Base-by-base conservation (phyloP, 495 filamentous ascomycete species). In the Hypoxylon fragiforme region DNA sequence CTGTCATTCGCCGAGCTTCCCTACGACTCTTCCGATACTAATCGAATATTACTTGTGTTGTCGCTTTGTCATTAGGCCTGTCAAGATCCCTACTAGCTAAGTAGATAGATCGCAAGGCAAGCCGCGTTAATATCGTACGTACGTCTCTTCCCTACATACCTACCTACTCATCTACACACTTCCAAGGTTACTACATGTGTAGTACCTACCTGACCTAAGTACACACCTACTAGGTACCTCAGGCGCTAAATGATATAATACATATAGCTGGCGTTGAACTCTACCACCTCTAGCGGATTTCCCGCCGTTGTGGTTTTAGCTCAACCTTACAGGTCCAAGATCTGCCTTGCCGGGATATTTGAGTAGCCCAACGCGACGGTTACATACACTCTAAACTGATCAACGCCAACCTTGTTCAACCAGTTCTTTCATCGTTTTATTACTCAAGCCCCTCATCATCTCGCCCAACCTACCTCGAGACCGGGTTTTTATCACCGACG, bases 291-390 rank as follows among this genome's bases (percentile, higher is more conserved):
- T 42, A 30, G 37, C 31, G 40, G 21, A 45, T 54, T 38, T 34
- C 32, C 22, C 34, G 21, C 30, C 19, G 9, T 39, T 46, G 37
- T 19, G 43, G 35, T 35, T 20, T 19, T 28, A 24, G 34, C 13
- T 43, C 55, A 34, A 59, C 38, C 24, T 52, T 31, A 24, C 2
- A 44, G 22, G 18, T 32, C 9, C 35, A 47, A 59, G n/a, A 59
- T 53, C 36, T 26, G 55, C 55, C 55, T 53, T 44, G 49, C 39
- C 43, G 35, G n/a, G 35, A 19, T 45, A 54, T 60, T 40, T 37
- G 14, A 31, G 14, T 44, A 54, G 31, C 50, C 49, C 35, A 18
- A 50, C 44, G 2, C 40, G 30, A 16, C 47, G 30, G 42, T 28
- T 51, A 20, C 54, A 50, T 60, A 24, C 49, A 45, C 14, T 53